Base-by-base conservation (phyloP, 495 filamentous ascomycete genomes). In the Chaetomidium leptoderma region DNA sequence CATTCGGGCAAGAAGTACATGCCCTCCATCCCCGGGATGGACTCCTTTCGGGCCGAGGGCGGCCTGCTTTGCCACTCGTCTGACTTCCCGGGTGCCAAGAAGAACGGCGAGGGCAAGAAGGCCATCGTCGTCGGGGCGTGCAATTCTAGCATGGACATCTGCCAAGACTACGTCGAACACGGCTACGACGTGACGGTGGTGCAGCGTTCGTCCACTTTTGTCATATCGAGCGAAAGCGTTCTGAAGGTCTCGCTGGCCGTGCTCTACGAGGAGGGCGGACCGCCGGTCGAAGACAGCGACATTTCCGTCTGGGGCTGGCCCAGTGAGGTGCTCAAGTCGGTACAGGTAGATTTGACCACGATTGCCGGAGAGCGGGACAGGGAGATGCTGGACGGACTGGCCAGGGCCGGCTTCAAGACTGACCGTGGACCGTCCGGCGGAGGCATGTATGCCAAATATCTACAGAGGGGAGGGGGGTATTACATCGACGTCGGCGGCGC, bases 171-270 rank as follows among this genome's bases (percentile, higher is more conserved):
- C 65, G 84, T 83, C 66, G 88, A 92, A 64, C 84, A 88, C 39
- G 90, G 90, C 2, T 87, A 88, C 61, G 78, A 87, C n/a, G 86
- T 92, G n/a, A 92, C 89, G 9, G 83, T 95, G 64, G 75, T 95
- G 11, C 90, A 95, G 74, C 82, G 90, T 17, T 86, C 85, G 1
- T 83, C 83, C 14, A 92, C 90, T 0, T 85, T 78, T 53, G 85
- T 95, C 33, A 70, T 91, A 7, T 79, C 81, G 0, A 82, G 78
- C 14, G 69, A 83, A 6, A 57, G 73, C 19, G 55, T 68, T 2
- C 14, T 71, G 21, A 72, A 81, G 13, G 76, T 86, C 37, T 59
- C 77, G 3, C 65, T 86, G n/a, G 78, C 69, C 14, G 78, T 76
- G 0, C 61, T 86, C 0, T 95, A 90, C 63, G 78, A 79, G 17